phyloP scores from a whole-genome alignment of 495 filamentous ascomycete species.

The Wilcoxina mikolae region DNA sequence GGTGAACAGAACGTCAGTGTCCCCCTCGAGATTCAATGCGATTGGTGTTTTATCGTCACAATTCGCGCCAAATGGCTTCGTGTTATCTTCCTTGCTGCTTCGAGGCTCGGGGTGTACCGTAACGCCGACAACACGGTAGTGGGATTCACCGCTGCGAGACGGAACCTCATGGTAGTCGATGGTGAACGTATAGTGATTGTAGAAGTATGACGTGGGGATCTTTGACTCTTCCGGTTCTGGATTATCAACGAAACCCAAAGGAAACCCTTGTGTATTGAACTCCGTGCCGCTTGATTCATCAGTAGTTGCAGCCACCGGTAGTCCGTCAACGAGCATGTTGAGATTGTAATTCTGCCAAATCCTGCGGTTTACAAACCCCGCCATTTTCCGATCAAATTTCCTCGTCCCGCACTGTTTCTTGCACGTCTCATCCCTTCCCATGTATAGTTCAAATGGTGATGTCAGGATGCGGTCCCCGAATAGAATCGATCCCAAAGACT shows the following conservation, averaged over 20 bases:
- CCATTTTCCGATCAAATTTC: conserved; percentile 50
- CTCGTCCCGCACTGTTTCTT: conserved; percentile 54
- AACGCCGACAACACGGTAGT: conserved; percentile 81
- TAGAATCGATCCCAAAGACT: conserved; percentile 87
- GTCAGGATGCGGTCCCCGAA: conserved; percentile 93
- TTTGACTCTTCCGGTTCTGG: conserved; percentile 5
- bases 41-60: conserved; percentile 34
- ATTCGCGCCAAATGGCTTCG: conserved; percentile 41
- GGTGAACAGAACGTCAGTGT: conserved; percentile 66
- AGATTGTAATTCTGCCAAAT: conserved; percentile 74
- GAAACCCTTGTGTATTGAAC: conserved; percentile 80
- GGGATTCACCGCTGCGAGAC: conserved; percentile 36
- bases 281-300: conserved; percentile 49
- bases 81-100: conserved; percentile 41
- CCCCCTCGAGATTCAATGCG: conserved; percentile 46
- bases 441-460: conserved; percentile 74
- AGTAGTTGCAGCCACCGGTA: conserved; percentile 72
- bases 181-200: conserved; percentile 91
- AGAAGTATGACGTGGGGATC: conserved; percentile 35
- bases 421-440: conserved; percentile 73
- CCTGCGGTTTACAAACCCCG: conserved; percentile 64
- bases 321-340: conserved; percentile 89
- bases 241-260: conserved; percentile 48
- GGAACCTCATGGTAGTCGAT: conserved; percentile 76
- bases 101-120: conserved; percentile 67